Percentiles rank a stretch among this genome's conserved stretches.
phyloP scores from a whole-genome alignment of 139 green algal species.

The Chlorella vulgaris region DNA sequence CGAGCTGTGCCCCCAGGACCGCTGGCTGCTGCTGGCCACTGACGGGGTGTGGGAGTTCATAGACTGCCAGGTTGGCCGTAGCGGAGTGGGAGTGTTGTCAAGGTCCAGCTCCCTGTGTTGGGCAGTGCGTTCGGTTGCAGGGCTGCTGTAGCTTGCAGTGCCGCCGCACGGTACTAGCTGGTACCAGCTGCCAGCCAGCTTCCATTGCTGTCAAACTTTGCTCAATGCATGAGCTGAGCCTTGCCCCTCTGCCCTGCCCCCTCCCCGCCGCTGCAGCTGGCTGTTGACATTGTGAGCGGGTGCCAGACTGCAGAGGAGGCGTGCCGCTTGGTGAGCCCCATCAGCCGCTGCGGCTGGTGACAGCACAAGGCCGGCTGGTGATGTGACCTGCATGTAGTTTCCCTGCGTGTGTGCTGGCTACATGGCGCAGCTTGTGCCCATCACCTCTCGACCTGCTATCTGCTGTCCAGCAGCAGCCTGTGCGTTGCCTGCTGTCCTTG shows the following conservation, averaged over 20 bases:
- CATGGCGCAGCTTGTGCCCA: neutral
- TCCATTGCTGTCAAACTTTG: neutral
- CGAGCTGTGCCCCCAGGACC: slow-evolving; percentile 72
- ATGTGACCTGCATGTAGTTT: neutral
- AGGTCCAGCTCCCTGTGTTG: no score
- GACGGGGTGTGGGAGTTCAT: slow-evolving; percentile 97
- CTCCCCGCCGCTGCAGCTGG: neutral
- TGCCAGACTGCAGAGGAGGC: slow-evolving; percentile 24
- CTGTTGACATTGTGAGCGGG: slow-evolving; percentile 6
- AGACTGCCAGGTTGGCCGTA: slow-evolving; percentile 1
- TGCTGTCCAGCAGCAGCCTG: no score
- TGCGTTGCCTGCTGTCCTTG: no score
- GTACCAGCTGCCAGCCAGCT: neutral
- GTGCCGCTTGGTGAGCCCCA: slow-evolving; percentile 2
- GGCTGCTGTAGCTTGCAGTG: no score
- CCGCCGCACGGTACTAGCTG: no score
- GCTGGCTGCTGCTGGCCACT: slow-evolving; percentile 87
- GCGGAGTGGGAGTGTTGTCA: no score
- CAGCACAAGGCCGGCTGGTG: neutral
- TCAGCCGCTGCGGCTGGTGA: neutral
- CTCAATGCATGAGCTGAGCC: neutral
- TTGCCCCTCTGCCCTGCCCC: neutral
- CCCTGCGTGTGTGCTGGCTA: neutral
- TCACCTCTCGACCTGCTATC: neutral
- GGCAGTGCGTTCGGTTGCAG: no score